Evolutionary conservation across 768 basidiomycete genomes (phyloP), one percentile per base, ranked within the genome.

Genomic region (Saitozyma sp.): DNA sequence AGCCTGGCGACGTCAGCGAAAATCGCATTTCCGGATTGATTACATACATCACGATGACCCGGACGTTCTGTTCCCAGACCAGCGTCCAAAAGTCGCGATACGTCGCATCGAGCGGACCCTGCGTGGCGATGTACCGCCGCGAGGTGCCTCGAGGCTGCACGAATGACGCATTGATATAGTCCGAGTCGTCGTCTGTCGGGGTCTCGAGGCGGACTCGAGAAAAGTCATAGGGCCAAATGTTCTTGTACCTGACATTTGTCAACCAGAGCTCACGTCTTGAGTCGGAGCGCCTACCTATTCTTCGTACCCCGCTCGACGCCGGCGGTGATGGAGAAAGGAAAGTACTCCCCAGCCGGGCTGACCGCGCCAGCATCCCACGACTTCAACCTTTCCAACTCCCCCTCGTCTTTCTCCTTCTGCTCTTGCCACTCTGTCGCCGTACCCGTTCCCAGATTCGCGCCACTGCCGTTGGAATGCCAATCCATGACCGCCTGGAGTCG

Each of bases 191-290:
- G 17, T 73, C 76, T 52, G 52, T 65, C 56, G 78, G 69, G 63
- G 75, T 73, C 62, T 84, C 82, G 56, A 97, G 82, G 52, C 88
- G 84, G 5, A 97, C 93, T 45, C 95, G 88, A 19, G 94, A 89
- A 73, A 94, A 92, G 74, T 95, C 93, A 61, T 80, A 97, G 0
- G 95, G 95, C 91, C 93, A 98, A 61, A 98, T 96, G 76, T 98
- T 89, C 62, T 89, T 88, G 81, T 96, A 98, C 65, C 92, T 92
- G 65, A 16, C 37, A 16, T 40, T 9, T 40, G 46, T 19, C 29
- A 16, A 9, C 37, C 38, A 55, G 42, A 29, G 29, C 56, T 38
- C 19, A 56, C 10, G 52, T 59, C 51, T 48, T 11, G 59, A 5
- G 9, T 8, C 56, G 40, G 52, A 46, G 10, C 5, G 80, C 84